Evolutionary conservation across 75 land plant species (phyloP).

Genomic region (Cupressus sempervirens): DNA sequence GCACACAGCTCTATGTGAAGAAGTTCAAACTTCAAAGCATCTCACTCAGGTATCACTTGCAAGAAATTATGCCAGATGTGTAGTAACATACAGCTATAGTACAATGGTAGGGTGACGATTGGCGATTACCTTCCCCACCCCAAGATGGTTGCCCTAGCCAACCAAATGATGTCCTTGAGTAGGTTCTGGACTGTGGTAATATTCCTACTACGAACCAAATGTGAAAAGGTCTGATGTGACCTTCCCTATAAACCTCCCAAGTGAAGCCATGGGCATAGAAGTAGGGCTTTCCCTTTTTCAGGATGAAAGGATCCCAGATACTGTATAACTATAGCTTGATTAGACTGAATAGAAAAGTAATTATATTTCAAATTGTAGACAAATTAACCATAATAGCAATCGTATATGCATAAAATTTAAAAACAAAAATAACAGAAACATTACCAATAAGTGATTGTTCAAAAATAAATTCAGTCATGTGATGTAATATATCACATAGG

Average conservation of each 20-base stretch:
- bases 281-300: no score
- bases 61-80: neutral
- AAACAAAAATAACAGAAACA: no score
- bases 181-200: neutral
- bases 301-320: no score
- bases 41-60: neutral
- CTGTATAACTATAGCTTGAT: no score
- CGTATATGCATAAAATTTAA: no score
- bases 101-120: neutral
- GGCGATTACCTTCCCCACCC: neutral
- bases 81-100: neutral
- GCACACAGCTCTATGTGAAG: neutral
- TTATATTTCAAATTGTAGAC: no score
- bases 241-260: neutral
- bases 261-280: no score
- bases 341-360: no score
- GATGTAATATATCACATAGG: no score
- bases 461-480: no score
- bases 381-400: no score
- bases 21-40: neutral
- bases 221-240: neutral
- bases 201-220: neutral
- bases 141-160: neutral
- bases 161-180: neutral
- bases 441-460: no score